These are phyloP conservation scores for Pythium rishiriense DNA, from an alignment of 352 stramenopile genomes.

Conservation along the genomic window DNA sequence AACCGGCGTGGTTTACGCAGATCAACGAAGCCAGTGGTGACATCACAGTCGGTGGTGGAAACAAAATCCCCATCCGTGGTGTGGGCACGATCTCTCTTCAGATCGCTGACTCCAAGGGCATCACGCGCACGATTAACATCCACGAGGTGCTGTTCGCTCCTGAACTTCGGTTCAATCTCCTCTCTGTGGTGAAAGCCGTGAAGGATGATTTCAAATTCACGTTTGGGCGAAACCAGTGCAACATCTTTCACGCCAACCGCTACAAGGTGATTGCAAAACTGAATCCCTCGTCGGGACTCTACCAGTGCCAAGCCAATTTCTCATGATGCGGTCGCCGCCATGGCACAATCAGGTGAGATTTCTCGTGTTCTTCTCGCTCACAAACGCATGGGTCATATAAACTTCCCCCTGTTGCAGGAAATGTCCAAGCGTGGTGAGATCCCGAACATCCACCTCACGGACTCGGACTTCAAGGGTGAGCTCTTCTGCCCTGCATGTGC, in stretches of 20 bases:
- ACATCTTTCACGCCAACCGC: constrained; percentile 5
- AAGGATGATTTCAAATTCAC: constrained; percentile 5
- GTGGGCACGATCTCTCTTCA: constrained; percentile 7
- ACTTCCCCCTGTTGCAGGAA: no score
- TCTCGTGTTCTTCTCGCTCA: constrained; percentile 1
- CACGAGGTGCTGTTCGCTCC: constrained; percentile 6
- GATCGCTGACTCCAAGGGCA: constrained; percentile 6
- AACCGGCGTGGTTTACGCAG: constrained; percentile 7
- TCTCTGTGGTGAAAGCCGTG: background rate
- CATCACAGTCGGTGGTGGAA: constrained; percentile 6
- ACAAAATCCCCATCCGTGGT: constrained; percentile 5
- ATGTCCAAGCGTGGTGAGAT: no score
- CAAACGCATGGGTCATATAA: no score
- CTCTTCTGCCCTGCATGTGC: constrained; percentile 1
- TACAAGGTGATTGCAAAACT: constrained; percentile 6
- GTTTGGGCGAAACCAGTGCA: constrained; percentile 4
- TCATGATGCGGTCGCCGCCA: background rate
- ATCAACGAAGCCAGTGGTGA: background rate
- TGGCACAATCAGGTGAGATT: constrained; percentile 9
- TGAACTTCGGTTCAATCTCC: constrained; percentile 9
- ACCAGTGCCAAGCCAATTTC: constrained; percentile 7
- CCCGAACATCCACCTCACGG: constrained; percentile 3
- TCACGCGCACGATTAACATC: constrained; percentile 2
- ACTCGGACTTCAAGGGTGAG: constrained; percentile 1
- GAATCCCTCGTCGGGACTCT: background rate